Conservation (phyloP, 2,329 filamentous ascomycete species). For the Colletotrichum godetiae region DNA sequence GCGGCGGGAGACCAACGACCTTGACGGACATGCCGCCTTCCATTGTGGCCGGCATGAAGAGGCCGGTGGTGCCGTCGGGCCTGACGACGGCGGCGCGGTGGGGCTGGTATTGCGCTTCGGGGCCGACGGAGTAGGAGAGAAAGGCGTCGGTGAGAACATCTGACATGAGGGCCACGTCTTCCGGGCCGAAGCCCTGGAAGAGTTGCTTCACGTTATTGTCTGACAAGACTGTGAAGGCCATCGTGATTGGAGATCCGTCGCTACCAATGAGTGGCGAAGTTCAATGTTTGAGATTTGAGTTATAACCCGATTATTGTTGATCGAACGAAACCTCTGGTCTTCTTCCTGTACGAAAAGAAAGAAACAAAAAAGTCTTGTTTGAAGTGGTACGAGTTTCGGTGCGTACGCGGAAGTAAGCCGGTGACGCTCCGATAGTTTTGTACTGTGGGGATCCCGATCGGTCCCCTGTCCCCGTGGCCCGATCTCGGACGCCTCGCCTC, state of each 20-base stretch:
- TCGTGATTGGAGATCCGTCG: conserved; percentile 43
- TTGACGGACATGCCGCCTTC: conserved; percentile 72
- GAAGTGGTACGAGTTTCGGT: background rate
- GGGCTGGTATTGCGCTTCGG: conserved; percentile 71
- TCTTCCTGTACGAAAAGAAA: background rate
- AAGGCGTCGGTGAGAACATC: conserved; percentile 68
- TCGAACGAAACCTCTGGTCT: background rate
- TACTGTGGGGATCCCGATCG: conserved; percentile 22
- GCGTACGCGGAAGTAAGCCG: conserved; percentile 5
- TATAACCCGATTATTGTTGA: background rate
- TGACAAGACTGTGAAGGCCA: conserved; percentile 70
- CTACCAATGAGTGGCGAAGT: background rate
- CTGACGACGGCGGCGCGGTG: conserved; percentile 69
- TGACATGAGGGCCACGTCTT: conserved; percentile 68
- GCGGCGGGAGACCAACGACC: conserved; percentile 59
- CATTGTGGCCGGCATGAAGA: conserved; percentile 76
- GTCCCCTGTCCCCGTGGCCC: conserved; percentile 26
- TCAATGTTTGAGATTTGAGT: background rate
- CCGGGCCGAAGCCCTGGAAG: conserved; percentile 62
- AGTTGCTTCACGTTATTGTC: conserved; percentile 66
- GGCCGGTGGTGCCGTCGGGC: conserved; percentile 69
- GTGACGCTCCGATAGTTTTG: conserved; percentile 5
- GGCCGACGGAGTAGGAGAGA: conserved; percentile 73
- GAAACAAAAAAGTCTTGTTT: too few relatives aligned
- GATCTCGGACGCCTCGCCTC: conserved; percentile 28